phyloP scores from a whole-genome alignment of 2,329 filamentous ascomycete genomes.

The Alternaria angustiovoidea region DNA sequence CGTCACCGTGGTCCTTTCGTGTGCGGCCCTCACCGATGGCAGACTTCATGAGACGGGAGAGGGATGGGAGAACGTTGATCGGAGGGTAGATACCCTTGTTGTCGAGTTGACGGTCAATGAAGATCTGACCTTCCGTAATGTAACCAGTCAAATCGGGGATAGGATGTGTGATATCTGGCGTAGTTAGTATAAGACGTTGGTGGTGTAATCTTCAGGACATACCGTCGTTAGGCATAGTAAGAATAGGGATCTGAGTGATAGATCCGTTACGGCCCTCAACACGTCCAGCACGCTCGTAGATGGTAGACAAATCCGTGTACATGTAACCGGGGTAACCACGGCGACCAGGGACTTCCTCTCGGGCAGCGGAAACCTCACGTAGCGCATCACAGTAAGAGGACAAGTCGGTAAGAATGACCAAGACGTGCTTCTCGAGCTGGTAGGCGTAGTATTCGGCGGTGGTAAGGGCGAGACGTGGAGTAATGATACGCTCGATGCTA shows the following conservation, averaged over 20 bases:
- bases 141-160: slow-evolving; percentile 99
- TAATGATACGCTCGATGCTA: slow-evolving; percentile 99
- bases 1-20: slow-evolving; percentile 94
- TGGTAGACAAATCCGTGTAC: slow-evolving; percentile 99
- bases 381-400: slow-evolving; percentile 98
- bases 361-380: slow-evolving; percentile 95
- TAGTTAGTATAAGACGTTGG: slow-evolving; percentile 19
- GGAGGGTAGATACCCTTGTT: slow-evolving; percentile 99
- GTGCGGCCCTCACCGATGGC: slow-evolving; percentile 98
- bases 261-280: slow-evolving; percentile 96
- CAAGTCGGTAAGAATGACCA: slow-evolving; percentile 97
- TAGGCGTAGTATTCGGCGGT: slow-evolving; percentile 99
- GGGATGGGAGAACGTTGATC: slow-evolving; percentile 96
- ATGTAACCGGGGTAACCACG: slow-evolving; percentile 99
- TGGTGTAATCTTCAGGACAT: slow-evolving; percentile 22
- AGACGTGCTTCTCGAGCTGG: slow-evolving; percentile 98
- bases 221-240: slow-evolving; percentile 99
- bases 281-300: slow-evolving; percentile 98
- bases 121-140: slow-evolving; percentile 99
- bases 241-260: slow-evolving; percentile 97
- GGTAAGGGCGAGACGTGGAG: slow-evolving; percentile 94
- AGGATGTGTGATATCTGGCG: slow-evolving; percentile 91
- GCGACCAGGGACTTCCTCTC: slow-evolving; percentile 98
- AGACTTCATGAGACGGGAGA: slow-evolving; percentile 99
- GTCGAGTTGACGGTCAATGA: slow-evolving; percentile 89